phyloP scores from a whole-genome alignment of 148 eudicot species.

The Heliamphora exappendiculata region DNA sequence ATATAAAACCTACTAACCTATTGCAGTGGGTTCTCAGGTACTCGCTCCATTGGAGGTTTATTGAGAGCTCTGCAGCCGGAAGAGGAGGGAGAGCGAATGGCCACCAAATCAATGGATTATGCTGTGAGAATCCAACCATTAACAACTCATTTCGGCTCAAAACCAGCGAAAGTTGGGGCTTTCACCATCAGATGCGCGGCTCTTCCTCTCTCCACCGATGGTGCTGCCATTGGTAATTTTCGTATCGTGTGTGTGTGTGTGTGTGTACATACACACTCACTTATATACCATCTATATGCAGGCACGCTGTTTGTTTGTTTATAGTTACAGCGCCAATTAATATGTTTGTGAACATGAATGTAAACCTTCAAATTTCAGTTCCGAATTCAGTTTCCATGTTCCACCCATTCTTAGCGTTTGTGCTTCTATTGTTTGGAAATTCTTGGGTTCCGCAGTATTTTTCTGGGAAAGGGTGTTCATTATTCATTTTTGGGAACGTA shows the following conservation, averaged over 20 bases:
- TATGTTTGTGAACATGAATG: too few relatives aligned
- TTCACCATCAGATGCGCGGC: slow-evolving; percentile 31
- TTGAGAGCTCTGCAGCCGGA: background rate
- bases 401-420: too few relatives aligned
- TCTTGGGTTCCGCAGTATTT: too few relatives aligned
- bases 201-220: slow-evolving; percentile 18
- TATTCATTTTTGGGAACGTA: too few relatives aligned
- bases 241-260: background rate
- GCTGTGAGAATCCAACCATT: slow-evolving; percentile 4
- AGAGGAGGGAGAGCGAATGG: slow-evolving; percentile 6
- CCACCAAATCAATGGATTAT: slow-evolving; percentile 12
- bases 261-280: background rate
- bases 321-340: too few relatives aligned
- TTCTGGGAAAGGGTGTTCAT: too few relatives aligned
- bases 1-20: background rate
- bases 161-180: slow-evolving; percentile 11
- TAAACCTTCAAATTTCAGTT: background rate
- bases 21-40: background rate
- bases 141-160: slow-evolving; percentile 8
- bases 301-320: too few relatives aligned
- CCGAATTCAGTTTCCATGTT: background rate
- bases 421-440: too few relatives aligned
- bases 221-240: slow-evolving; percentile 15
- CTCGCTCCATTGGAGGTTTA: too few relatives aligned
- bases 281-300: background rate